A percentile compares a stretch with the other conserved stretches of the same genome.
phyloP scores from a whole-genome alignment of 345 rosid species.

The Durio zibethinus region DNA sequence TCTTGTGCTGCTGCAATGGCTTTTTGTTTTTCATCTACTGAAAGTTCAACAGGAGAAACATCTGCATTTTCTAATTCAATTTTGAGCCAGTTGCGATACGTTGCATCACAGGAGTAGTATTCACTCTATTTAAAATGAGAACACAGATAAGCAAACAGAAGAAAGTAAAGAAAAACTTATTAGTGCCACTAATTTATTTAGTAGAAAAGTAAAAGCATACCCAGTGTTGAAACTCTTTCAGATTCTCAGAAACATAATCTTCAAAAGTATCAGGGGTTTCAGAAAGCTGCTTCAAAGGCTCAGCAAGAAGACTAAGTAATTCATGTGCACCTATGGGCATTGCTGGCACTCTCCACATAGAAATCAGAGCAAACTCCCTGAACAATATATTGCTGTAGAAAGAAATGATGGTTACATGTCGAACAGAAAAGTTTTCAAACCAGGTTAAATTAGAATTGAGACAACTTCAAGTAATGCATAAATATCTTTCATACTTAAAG shows the following conservation, averaged over 20 bases:
- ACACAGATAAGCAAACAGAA: background rate
- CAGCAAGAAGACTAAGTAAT: constrained; percentile 91
- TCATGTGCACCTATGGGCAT: constrained; percentile 95
- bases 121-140: constrained; percentile 52
- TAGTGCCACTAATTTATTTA: background rate
- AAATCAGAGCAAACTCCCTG: constrained; percentile 90
- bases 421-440: background rate
- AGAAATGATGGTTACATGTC: constrained; percentile 1
- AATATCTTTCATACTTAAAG: background rate
- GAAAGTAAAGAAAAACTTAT: constrained; percentile 8
- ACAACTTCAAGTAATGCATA: background rate
- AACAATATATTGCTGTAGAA: constrained; percentile 75
- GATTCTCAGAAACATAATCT: constrained; percentile 65
- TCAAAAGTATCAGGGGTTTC: constrained; percentile 55
- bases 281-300: constrained; percentile 92
- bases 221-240: constrained; percentile 94
- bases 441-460: background rate
- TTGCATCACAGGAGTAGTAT: constrained; percentile 95
- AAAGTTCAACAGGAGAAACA: constrained; percentile 57
- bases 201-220: constrained; percentile 41
- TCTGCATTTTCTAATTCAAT: constrained; percentile 74
- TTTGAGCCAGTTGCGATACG: constrained; percentile 93
- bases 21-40: constrained; percentile 72
- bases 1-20: constrained; percentile 62
- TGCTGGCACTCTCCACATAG: constrained; percentile 98